These are phyloP conservation scores for Ogataea saltuana DNA, from an alignment of 805 yeast genomes.

Conservation along the genomic window DNA sequence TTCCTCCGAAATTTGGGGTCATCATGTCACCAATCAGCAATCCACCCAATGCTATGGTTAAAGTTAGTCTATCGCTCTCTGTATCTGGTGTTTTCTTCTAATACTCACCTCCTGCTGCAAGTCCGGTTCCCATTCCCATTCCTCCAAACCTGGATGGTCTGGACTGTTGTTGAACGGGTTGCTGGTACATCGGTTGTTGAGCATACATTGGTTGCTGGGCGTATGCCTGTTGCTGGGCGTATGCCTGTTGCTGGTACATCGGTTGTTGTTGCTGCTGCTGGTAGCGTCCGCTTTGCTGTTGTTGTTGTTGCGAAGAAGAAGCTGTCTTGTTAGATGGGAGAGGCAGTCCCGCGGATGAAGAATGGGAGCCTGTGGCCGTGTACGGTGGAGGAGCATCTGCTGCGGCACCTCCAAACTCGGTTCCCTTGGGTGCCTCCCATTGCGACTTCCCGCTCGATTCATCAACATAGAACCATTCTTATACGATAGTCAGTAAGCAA, in stretches of 20 bases:
- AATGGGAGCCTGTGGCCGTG: conserved; percentile 6
- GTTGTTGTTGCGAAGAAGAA: conserved; percentile 18
- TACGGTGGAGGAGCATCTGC: conserved; percentile 42
- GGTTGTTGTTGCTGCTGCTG: conserved; percentile 21
- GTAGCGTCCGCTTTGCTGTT: conserved; percentile 11
- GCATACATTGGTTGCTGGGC: conserved; percentile 21
- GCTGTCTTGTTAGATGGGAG: conserved; percentile 11
- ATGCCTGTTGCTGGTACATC: conserved; percentile 21
- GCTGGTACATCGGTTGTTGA: conserved; percentile 24
- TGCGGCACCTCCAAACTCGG: conserved; percentile 40
- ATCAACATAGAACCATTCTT: conserved; percentile 77
- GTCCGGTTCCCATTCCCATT: conserved; percentile 35
- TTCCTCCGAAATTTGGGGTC: conserved; percentile 18
- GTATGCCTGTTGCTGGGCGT: conserved; percentile 21
- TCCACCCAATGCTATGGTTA: conserved; percentile 20
- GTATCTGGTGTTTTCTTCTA: neutral
- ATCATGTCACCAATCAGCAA: conserved; percentile 32
- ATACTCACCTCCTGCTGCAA: conserved; percentile 33
- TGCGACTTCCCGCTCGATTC: conserved; percentile 72
- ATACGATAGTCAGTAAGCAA: neutral
- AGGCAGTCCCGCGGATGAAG: conserved; percentile 10
- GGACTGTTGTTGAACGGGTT: conserved; percentile 19
- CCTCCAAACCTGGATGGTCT: conserved; percentile 18
- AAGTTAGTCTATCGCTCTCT: neutral
- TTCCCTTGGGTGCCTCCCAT: conserved; percentile 83